Conservation (phyloP, 2,329 filamentous ascomycete species). For the Alternaria brassicae region DNA sequence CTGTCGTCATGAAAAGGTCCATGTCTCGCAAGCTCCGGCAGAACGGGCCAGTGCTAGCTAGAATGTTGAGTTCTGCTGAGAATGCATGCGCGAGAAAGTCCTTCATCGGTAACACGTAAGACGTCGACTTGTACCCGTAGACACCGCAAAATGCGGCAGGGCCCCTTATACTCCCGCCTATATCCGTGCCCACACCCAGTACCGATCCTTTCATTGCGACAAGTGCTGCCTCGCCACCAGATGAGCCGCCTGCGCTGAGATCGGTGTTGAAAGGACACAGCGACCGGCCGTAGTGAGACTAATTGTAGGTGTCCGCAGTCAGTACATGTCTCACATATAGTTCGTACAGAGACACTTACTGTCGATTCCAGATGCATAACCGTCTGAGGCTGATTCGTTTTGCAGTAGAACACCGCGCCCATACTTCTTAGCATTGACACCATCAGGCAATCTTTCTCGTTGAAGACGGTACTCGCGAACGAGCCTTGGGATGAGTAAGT, state of each 20-base stretch:
- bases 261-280: conserved; percentile 55
- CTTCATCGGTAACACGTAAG: conserved; percentile 23
- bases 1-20: conserved; percentile 22
- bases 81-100: conserved; percentile 13
- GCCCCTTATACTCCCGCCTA: conserved; percentile 33
- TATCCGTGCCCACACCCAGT: conserved; percentile 35
- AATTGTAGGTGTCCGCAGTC: no score
- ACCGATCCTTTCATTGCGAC: conserved; percentile 29
- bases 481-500: conserved; percentile 65
- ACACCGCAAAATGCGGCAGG: conserved; percentile 34
- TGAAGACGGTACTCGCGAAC: conserved; percentile 55
- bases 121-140: conserved; percentile 39
- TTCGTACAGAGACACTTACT: no score
- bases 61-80: conserved; percentile 26
- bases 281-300: conserved; percentile 58
- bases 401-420: conserved; percentile 61
- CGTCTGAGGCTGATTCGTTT: conserved; percentile 61
- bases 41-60: conserved; percentile 25
- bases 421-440: conserved; percentile 60
- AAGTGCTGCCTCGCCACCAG: conserved; percentile 35
- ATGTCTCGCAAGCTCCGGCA: conserved; percentile 26
- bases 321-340: no score
- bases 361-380: conserved; percentile 62
- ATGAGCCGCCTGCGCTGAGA: conserved; percentile 59
- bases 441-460: conserved; percentile 62